Percentiles rank a stretch among this genome's conserved stretches.
Conservation (phyloP, 305 asterid species). For the Fraxinus dipetala region DNA sequence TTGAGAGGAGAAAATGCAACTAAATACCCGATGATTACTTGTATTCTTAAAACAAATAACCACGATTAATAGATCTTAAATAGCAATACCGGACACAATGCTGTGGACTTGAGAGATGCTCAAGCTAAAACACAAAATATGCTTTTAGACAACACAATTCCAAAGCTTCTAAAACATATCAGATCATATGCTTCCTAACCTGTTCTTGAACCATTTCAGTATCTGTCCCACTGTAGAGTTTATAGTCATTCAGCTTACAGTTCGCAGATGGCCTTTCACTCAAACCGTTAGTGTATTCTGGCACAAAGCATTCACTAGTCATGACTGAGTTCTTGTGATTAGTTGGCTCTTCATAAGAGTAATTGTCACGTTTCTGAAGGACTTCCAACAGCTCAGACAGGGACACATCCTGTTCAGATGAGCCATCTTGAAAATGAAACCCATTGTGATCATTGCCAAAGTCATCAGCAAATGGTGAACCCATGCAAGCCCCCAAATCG, state of each 20-base stretch:
- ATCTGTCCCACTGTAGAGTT: slow-evolving; percentile 1
- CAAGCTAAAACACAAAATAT: neutral
- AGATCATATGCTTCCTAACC: slow-evolving; percentile 21
- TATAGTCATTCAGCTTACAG: slow-evolving; percentile 23
- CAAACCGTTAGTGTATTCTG: slow-evolving; percentile 19
- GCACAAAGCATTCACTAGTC: slow-evolving; percentile 23
- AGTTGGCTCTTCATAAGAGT: slow-evolving; percentile 33
- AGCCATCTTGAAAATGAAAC: slow-evolving; percentile 60
- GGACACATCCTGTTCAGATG: slow-evolving; percentile 68
- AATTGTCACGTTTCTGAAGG: slow-evolving; percentile 41
- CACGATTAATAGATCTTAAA: neutral
- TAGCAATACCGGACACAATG: neutral
- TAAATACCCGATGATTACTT: neutral
- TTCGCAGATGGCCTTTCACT: slow-evolving; percentile 21
- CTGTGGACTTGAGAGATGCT: neutral
- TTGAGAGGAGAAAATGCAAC: slow-evolving; percentile 15
- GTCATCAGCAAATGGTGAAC: slow-evolving; percentile 66
- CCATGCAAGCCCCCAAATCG: slow-evolving; percentile 37
- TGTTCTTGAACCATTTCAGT: slow-evolving; percentile 17
- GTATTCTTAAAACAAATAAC: neutral
- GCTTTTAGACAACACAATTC: slow-evolving; percentile 4
- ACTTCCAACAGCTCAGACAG: slow-evolving; percentile 50
- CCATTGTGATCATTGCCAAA: slow-evolving; percentile 56
- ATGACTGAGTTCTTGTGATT: slow-evolving; percentile 17
- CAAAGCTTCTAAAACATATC: neutral